A percentile compares a stretch with the other conserved stretches of the same genome.
Evolutionary conservation across 2,329 filamentous ascomycete genomes (phyloP).

Genomic region (Ascochyta lentis): DNA sequence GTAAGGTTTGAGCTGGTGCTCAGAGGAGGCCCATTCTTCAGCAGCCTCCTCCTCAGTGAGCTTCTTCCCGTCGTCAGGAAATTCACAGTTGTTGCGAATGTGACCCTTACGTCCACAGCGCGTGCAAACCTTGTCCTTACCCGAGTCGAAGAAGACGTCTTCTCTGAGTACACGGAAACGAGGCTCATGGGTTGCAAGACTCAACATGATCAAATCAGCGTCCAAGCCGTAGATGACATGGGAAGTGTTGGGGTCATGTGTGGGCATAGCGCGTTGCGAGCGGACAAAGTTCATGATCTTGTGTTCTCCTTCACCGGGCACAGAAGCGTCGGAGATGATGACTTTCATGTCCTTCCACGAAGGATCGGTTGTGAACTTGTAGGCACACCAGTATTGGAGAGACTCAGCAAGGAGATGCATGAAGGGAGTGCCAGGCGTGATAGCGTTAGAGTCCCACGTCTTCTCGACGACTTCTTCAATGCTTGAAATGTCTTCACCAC

Average conservation of each 20-base stretch:
- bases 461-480: constrained; percentile 76
- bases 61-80: constrained; percentile 61
- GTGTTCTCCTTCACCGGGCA: constrained; percentile 97
- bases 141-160: constrained; percentile 93
- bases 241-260: constrained; percentile 94
- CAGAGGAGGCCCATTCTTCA: constrained; percentile 45
- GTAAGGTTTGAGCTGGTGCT: constrained; percentile 78
- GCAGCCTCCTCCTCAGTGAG: constrained; percentile 81
- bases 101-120: constrained; percentile 94
- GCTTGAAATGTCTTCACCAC: constrained; percentile 61
- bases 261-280: constrained; percentile 86
- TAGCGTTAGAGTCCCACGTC: constrained; percentile 87
- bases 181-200: constrained; percentile 94
- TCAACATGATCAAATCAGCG: constrained; percentile 98
- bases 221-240: constrained; percentile 99
- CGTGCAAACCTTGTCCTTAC: constrained; percentile 81
- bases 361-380: constrained; percentile 96
- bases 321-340: constrained; percentile 97
- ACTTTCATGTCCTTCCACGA: constrained; percentile 92
- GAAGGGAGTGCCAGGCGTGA: constrained; percentile 96
- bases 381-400: constrained; percentile 94
- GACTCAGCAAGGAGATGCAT: constrained; percentile 95
- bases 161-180: constrained; percentile 96
- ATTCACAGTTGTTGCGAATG: constrained; percentile 77
- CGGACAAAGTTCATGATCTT: constrained; percentile 99